Percentiles rank a stretch among this genome's conserved stretches.
phyloP scores from a whole-genome alignment of 495 filamentous ascomycete species.

The Viridothelium virens region DNA sequence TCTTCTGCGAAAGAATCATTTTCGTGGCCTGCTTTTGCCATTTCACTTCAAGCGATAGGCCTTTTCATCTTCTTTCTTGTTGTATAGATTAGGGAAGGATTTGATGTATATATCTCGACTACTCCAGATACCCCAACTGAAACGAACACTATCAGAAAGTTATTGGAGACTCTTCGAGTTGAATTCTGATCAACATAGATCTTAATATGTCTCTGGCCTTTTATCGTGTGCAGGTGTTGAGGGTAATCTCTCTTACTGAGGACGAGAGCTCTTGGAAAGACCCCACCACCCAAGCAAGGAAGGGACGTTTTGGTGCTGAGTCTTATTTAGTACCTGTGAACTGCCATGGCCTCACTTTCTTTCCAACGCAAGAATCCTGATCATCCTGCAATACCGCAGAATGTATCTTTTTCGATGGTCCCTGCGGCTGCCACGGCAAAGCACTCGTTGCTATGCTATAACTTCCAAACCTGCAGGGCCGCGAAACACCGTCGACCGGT shows the following conservation, averaged over 20 bases:
- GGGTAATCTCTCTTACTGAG: too few species aligned
- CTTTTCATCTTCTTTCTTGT: neutral
- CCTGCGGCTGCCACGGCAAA: slow-evolving; percentile 13
- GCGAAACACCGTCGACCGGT: neutral
- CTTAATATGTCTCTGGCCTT: too few species aligned
- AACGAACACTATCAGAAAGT: neutral
- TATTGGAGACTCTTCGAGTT: neutral
- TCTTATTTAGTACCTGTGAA: too few species aligned
- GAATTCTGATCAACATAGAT: too few species aligned
- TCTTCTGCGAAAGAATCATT: neutral
- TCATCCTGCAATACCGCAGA: neutral
- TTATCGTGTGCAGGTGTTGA: too few species aligned
- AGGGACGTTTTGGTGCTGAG: too few species aligned
- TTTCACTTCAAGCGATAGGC: neutral
- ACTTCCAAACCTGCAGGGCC: neutral
- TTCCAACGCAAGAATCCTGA: neutral
- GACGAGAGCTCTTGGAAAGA: too few species aligned
- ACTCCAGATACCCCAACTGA: neutral
- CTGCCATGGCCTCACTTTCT: too few species aligned
- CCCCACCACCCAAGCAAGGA: too few species aligned
- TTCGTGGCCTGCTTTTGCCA: neutral
- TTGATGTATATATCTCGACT: slow-evolving; percentile 4
- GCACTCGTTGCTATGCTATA: neutral
- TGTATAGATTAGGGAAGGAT: neutral
- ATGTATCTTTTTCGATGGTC: slow-evolving; percentile 18